Conservation (phyloP, 2,329 filamentous ascomycete genomes). For the Fusarium solani-melongenae region DNA sequence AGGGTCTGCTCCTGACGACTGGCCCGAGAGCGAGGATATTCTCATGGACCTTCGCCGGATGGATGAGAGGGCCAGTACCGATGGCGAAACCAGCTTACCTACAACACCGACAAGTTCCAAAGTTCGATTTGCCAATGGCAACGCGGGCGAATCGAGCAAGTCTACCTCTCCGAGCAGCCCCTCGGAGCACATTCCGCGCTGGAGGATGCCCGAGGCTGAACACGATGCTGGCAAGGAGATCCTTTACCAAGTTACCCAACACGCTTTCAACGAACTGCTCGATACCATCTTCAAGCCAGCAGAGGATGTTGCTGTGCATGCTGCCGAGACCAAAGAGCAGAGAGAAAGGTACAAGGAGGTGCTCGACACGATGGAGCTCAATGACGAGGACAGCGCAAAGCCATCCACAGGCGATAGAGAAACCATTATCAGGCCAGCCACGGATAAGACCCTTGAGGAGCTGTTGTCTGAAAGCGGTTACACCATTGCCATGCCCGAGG, state of each 20-base stretch:
- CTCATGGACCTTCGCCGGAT: constrained; percentile 50
- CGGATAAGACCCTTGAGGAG: constrained; percentile 46
- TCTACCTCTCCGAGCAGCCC: constrained; percentile 77
- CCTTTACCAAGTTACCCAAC: constrained; percentile 89
- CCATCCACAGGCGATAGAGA: constrained; percentile 3
- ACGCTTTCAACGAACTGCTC: constrained; percentile 90
- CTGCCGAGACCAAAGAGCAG: constrained; percentile 69
- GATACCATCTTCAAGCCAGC: constrained; percentile 85
- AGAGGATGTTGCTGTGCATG: constrained; percentile 80
- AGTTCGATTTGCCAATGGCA: constrained; percentile 79
- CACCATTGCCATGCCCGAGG: constrained; percentile 49
- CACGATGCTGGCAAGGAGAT: constrained; percentile 88
- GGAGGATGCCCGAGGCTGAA: constrained; percentile 83
- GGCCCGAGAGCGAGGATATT: constrained; percentile 70
- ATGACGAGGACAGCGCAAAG: constrained; percentile 44
- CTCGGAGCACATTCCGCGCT: constrained; percentile 80
- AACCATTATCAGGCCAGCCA: constrained; percentile 23
- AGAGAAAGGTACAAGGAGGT: constrained; percentile 67
- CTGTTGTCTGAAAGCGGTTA: constrained; percentile 60
- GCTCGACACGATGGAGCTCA: constrained; percentile 55
- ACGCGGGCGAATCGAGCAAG: constrained; percentile 75
- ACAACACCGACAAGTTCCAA: constrained; percentile 82
- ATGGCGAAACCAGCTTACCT: constrained; percentile 55
- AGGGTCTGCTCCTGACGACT: constrained; percentile 70
- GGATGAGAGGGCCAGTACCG: constrained; percentile 58